These are phyloP conservation scores for Sporisorium graminicola DNA, from an alignment of 1,284 basidiomycete species.

Conservation along the genomic window DNA sequence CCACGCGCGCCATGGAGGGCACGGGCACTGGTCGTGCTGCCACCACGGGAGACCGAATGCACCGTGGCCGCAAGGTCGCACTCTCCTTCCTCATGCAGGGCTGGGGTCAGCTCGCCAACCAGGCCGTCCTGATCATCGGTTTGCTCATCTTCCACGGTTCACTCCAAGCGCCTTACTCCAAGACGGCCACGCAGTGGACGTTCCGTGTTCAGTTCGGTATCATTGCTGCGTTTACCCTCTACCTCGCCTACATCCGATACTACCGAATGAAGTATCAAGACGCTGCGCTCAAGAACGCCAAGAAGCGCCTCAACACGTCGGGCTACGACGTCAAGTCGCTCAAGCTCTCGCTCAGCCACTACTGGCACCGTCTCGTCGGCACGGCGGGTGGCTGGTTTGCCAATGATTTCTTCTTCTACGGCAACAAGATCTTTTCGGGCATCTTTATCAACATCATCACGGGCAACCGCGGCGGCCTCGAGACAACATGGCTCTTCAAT, in stretches of 20 bases:
- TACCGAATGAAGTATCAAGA: conserved; percentile 71
- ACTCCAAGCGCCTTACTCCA: conserved; percentile 70
- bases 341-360: conserved; percentile 72
- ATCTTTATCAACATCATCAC: conserved; percentile 71
- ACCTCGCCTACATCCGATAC: conserved; percentile 74
- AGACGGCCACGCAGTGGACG: conserved; percentile 73
- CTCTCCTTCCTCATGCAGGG: conserved; percentile 74
- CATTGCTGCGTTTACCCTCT: conserved; percentile 73
- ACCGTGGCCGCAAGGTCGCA: conserved; percentile 74
- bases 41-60: conserved; percentile 73
- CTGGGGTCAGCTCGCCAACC: conserved; percentile 74
- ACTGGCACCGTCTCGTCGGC: conserved; percentile 73
- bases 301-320: conserved; percentile 71
- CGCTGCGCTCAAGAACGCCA: conserved; percentile 70
- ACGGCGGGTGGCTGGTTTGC: conserved; percentile 73
- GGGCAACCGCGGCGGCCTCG: conserved; percentile 68
- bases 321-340: conserved; percentile 73
- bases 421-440: conserved; percentile 68
- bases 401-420: conserved; percentile 74
- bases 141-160: conserved; percentile 73
- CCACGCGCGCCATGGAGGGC: conserved; percentile 73
- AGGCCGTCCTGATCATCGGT: conserved; percentile 72
- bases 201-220: conserved; percentile 74
- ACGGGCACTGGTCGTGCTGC: conserved; percentile 69
- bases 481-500: conserved; percentile 73